These are phyloP conservation scores for Gossypium sturtianum DNA, from an alignment of 345 rosid genomes.

Conservation along the genomic window DNA sequence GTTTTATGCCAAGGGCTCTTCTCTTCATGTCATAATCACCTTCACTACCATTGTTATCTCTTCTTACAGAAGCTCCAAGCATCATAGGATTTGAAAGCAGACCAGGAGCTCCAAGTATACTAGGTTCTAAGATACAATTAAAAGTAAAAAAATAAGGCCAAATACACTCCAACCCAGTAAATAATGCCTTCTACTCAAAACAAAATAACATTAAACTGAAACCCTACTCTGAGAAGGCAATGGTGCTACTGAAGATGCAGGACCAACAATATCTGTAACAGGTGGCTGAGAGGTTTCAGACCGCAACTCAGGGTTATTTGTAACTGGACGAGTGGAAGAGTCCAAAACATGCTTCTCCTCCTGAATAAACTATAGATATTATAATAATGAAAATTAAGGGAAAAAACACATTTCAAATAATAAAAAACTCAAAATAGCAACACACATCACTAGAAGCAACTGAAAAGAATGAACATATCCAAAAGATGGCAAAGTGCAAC, in stretches of 20 bases:
- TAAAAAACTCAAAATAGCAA: neutral
- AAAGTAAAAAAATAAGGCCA: constrained; percentile 18
- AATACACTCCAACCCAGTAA: neutral
- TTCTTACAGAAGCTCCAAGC: constrained; percentile 72
- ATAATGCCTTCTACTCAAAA: constrained; percentile 14
- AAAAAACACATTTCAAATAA: constrained; percentile 2
- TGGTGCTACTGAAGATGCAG: constrained; percentile 32
- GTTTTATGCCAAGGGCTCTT: constrained; percentile 37
- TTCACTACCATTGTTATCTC: constrained; percentile 41
- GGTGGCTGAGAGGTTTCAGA: constrained; percentile 58
- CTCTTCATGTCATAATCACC: constrained; percentile 25
- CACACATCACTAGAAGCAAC: neutral
- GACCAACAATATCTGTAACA: constrained; percentile 35
- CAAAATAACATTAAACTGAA: constrained; percentile 6
- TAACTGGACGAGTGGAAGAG: constrained; percentile 29
- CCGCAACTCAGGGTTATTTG: constrained; percentile 46
- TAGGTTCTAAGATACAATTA: constrained; percentile 49
- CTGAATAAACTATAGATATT: constrained; percentile 18
- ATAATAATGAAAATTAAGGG: neutral
- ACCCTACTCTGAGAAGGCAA: constrained; percentile 68
- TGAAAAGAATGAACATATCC: neutral
- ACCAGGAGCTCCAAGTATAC: constrained; percentile 73
- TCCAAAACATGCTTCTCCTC: constrained; percentile 48
- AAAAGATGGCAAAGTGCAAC: neutral
- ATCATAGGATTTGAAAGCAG: neutral